phyloP scores from a whole-genome alignment of 1,139 yeast species.

The Saccharomyces hybrid region DNA sequence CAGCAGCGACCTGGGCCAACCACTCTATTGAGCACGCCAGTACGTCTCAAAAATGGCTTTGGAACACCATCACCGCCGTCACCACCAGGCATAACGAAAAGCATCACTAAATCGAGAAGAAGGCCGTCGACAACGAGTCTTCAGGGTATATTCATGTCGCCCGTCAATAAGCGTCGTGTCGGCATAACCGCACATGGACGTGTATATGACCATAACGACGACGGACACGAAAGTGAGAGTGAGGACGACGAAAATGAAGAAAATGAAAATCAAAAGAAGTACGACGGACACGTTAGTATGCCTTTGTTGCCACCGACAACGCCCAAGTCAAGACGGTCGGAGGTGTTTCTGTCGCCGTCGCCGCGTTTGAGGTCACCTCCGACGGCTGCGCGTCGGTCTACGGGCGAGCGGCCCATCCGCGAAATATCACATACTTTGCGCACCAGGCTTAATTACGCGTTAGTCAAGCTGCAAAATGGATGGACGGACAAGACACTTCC shows the following conservation, averaged over 20 bases:
- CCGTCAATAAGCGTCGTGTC: conserved; percentile 4
- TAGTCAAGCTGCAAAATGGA: conserved; percentile 39
- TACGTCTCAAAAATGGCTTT: neutral
- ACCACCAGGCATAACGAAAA: neutral
- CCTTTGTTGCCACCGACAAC: conserved; percentile 32
- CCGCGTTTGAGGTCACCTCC: conserved; percentile 34
- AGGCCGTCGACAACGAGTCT: neutral
- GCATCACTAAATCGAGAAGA: neutral
- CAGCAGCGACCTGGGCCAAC: neutral
- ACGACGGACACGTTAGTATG: neutral
- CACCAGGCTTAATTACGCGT: conserved; percentile 42
- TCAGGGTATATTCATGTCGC: conserved; percentile 1
- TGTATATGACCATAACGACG: conserved; percentile 16
- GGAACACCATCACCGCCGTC: neutral
- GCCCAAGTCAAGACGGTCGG: conserved; percentile 31
- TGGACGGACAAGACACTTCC: conserved; percentile 36
- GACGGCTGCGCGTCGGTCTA: conserved; percentile 22
- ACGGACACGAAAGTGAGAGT: conserved; percentile 4
- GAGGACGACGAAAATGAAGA: neutral
- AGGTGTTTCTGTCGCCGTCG: conserved; percentile 32
- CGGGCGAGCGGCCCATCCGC: conserved; percentile 33
- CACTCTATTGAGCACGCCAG: neutral
- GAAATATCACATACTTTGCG: conserved; percentile 38
- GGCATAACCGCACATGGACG: conserved; percentile 5
- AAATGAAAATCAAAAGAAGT: conserved; percentile 7